Evolutionary conservation across 768 basidiomycete genomes (phyloP).

Genomic region (Phylloporus sp.): DNA sequence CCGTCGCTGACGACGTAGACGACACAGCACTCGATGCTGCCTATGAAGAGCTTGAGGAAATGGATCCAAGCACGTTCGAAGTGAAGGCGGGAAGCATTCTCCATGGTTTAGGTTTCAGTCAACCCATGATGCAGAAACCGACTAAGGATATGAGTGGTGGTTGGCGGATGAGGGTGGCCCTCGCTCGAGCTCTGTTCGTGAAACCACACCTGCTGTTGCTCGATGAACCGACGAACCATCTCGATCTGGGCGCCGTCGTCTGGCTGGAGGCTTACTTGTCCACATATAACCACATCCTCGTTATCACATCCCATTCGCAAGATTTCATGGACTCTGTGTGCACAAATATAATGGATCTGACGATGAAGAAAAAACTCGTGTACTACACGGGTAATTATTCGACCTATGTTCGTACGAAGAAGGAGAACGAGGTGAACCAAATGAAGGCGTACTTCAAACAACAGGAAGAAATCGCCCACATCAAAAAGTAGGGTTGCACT

Average conservation of each 20-base stretch:
- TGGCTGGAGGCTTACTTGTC: constrained; percentile 98
- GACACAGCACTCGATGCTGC: constrained; percentile 82
- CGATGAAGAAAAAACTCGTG: constrained; percentile 83
- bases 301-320: constrained; percentile 97
- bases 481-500: constrained; percentile 73
- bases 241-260: constrained; percentile 96
- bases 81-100: constrained; percentile 93
- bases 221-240: constrained; percentile 90
- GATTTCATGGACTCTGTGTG: constrained; percentile 99
- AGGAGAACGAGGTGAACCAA: constrained; percentile 98
- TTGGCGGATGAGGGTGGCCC: constrained; percentile 98
- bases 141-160: constrained; percentile 99
- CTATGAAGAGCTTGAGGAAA: constrained; percentile 95
- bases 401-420: constrained; percentile 93
- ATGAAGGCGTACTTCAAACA: constrained; percentile 99
- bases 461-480: constrained; percentile 97
- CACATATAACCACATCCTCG: constrained; percentile 97
- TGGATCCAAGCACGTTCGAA: constrained; percentile 95
- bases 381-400: constrained; percentile 97
- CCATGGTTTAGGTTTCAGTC: constrained; percentile 93
- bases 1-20: constrained; percentile 84
- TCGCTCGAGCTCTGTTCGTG: constrained; percentile 92
- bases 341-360: constrained; percentile 97
- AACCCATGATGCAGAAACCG: constrained; percentile 90
- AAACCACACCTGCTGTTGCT: constrained; percentile 94